These are phyloP conservation scores for Cyberlindnera xishuangbannaensis DNA, from an alignment of 805 yeast species.

Conservation along the genomic window DNA sequence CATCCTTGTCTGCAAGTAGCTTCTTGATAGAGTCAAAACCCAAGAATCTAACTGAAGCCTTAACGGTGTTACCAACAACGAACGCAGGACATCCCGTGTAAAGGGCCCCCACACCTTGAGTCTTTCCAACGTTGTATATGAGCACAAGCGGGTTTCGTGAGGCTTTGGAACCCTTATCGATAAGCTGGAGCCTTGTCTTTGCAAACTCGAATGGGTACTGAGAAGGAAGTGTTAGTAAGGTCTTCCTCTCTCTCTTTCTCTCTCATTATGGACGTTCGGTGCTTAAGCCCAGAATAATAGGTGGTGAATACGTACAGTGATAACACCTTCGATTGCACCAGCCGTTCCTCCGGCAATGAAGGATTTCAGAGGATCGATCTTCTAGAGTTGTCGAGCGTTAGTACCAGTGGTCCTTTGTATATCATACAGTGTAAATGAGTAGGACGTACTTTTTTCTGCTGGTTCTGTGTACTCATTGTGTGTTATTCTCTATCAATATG, in stretches of 20 bases:
- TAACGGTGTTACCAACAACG: slow-evolving; percentile 92
- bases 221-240: slow-evolving; percentile 9
- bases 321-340: slow-evolving; percentile 90
- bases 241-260: no score
- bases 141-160: slow-evolving; percentile 82
- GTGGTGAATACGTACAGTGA: slow-evolving; percentile 41
- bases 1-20: slow-evolving; percentile 71
- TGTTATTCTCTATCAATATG: no score
- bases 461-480: slow-evolving; percentile 3
- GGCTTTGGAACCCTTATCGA: slow-evolving; percentile 54
- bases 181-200: slow-evolving; percentile 84
- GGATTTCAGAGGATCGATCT: slow-evolving; percentile 68
- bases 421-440: neutral
- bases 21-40: slow-evolving; percentile 88
- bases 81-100: slow-evolving; percentile 97
- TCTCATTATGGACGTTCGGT: no score
- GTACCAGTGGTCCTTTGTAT: no score
- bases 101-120: slow-evolving; percentile 72
- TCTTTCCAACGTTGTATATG: slow-evolving; percentile 65
- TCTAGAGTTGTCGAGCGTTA: slow-evolving; percentile 18
- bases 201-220: slow-evolving; percentile 94
- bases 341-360: slow-evolving; percentile 95
- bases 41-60: slow-evolving; percentile 90
- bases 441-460: slow-evolving; percentile 9
- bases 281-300: slow-evolving; percentile 7